Base-by-base conservation (phyloP, 352 stramenopile species). In the Phytophthora sojae region DNA sequence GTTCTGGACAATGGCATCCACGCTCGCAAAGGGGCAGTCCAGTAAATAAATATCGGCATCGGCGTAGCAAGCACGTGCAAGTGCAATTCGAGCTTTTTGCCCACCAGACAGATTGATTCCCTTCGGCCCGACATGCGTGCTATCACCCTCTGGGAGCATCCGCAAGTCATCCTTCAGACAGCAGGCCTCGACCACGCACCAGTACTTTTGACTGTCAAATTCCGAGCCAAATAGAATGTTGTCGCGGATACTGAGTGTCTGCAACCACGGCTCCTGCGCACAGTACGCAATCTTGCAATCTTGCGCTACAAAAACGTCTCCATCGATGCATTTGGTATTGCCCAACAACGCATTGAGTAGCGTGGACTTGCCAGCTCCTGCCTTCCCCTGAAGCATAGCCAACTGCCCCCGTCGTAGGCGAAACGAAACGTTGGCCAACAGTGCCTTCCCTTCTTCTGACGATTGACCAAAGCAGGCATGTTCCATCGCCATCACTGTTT, bases 171-270 rank as follows among this genome's bases (percentile, higher is more conserved):
- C 73, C 4, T 81, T 71, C 26, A 86, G 58, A 59, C 79, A 86
- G 25, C 86, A 94, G 0, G 83, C 85, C 23, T 83, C 82, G 4
- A 95, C 53, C 52, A 94, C 85, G 21, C 69, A 87, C 75, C 77
- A 81, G 75, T 96, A 94, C 35, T 79, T 79, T 9, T 71, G 74
- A 30, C 71, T 73, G 61, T 96, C 77, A 52, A 90, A 96, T 6
- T 72, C 61, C 23, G 83, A 84, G 4, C 96, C 95, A 80, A 99
- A 99, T 6, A 99, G 71, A 64, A 99, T 97, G 77, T 99, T 99
- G 25, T 99, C 93, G n/a, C 90, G 86, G 3, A 99, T 80, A 21
- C 90, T 98, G 30, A 93, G 94, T 68, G 99, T 99, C 74, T 99
- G 91, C 59, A 99, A 97, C 86, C 98, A 99, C 29, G 97, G 87